A percentile compares a stretch with the other conserved stretches of the same genome.
Evolutionary conservation across 2,329 filamentous ascomycete genomes (phyloP).

Genomic region (Trichoderma citrinoviride): DNA sequence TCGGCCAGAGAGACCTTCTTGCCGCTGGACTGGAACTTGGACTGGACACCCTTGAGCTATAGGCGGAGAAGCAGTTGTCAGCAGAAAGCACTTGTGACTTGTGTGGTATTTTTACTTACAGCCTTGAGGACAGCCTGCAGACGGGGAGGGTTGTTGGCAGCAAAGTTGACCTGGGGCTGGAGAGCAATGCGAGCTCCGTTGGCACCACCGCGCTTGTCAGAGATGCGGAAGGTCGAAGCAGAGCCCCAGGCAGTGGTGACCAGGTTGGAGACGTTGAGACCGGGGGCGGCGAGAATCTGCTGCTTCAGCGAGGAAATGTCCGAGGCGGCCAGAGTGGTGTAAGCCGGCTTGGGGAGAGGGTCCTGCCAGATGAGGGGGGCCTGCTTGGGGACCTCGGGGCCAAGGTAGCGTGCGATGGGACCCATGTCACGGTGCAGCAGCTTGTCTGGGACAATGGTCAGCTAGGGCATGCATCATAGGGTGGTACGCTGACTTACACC

Average conservation of each 20-base stretch:
- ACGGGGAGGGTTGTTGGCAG: slow-evolving; percentile 68
- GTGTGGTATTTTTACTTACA: slow-evolving; percentile 4
- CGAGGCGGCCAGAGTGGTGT: slow-evolving; percentile 55
- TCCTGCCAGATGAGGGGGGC: slow-evolving; percentile 66
- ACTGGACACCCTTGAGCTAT: slow-evolving; percentile 48
- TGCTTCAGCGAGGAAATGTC: slow-evolving; percentile 66
- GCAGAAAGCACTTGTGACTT: neutral
- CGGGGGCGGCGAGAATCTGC: slow-evolving; percentile 56
- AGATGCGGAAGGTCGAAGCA: slow-evolving; percentile 67
- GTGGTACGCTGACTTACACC: slow-evolving; percentile 50
- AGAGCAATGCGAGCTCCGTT: slow-evolving; percentile 77
- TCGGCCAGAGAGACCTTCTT: slow-evolving; percentile 76
- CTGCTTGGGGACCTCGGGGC: slow-evolving; percentile 69
- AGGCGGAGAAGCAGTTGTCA: neutral
- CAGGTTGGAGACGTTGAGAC: slow-evolving; percentile 58
- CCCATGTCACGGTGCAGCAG: slow-evolving; percentile 76
- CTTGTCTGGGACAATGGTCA: slow-evolving; percentile 46
- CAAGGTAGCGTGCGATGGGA: slow-evolving; percentile 66
- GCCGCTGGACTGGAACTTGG: slow-evolving; percentile 57
- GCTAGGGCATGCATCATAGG: neutral
- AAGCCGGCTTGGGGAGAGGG: slow-evolving; percentile 58
- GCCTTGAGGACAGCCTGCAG: slow-evolving; percentile 58
- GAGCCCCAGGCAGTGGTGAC: slow-evolving; percentile 66
- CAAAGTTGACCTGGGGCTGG: slow-evolving; percentile 66
- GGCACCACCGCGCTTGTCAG: slow-evolving; percentile 78